Base-by-base conservation (phyloP, 2,329 filamentous ascomycete genomes). In the Fusarium nanum region DNA sequence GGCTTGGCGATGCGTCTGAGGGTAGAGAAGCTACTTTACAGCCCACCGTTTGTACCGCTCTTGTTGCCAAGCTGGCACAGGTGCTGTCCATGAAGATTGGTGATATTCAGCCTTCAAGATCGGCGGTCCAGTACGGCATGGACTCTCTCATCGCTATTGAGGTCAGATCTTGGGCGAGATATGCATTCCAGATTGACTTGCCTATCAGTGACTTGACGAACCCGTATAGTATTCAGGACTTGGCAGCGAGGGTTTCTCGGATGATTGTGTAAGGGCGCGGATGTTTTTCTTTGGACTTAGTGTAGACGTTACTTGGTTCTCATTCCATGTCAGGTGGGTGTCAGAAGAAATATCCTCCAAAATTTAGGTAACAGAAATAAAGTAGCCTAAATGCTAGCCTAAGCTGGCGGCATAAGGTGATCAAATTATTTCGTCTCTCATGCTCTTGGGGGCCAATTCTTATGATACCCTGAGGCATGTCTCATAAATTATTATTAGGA, bases 201-300 rank as follows among this genome's bases (percentile, higher is more conserved):
- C 71, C 71, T 7, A 73, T 73, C 45, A 73, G 68, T 58, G 71
- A 73, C 14, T 54, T 73, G 68, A 73, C 68, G 27, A 73, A 73
- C 14, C 71, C 71, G 13, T 73, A 73, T 18, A 73, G 71, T 32
- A 73, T 73, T 22, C 71, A 72, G 20, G 71, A 73, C 59, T 11
- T 73, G 46, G 69, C 71, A 10, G 62, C 68, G 22, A 68, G 71
- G 40, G 71, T 73, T 53, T 64, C 59, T 28, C 57, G 62, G 49
- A 70, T 73, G 60, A 72, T 73, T 42, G 23, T 63, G 6, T 67
- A 12, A 64, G 28, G 23, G n/a, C 3, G n/a, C 47, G 41, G 5
- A 5, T 37, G n/a, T 32, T 12, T 12, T 44, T 3, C 27, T 42
- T 6, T 3, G 10, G 18, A n/a, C 18, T 7, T 7, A 1, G 12